Percentiles rank a stretch among this genome's conserved stretches.
These are phyloP conservation scores for Musa balbisiana DNA, from an alignment of 202 grass and related monocot genomes.

Conservation along the genomic window DNA sequence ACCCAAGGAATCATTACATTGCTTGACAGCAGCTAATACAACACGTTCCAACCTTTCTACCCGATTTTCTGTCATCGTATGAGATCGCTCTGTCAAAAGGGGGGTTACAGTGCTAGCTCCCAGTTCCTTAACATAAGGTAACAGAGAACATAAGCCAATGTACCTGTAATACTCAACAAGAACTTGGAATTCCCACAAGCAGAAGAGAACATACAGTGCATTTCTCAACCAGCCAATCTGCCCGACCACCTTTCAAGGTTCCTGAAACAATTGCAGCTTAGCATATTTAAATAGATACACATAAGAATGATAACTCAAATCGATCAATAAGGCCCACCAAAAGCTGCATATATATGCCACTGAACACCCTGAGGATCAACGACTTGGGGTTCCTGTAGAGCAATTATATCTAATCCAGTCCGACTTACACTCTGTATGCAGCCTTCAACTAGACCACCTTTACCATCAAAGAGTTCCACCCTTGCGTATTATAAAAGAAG, in stretches of 20 bases:
- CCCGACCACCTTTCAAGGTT: conserved; percentile 75
- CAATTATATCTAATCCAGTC: conserved; percentile 54
- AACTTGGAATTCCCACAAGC: conserved; percentile 1
- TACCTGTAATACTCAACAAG: neutral
- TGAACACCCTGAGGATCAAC: conserved; percentile 61
- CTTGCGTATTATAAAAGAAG: conserved; percentile 28
- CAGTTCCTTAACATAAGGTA: conserved; percentile 54
- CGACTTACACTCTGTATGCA: conserved; percentile 65
- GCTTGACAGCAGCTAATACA: conserved; percentile 82
- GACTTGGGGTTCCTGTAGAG: conserved; percentile 46
- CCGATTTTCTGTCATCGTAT: conserved; percentile 70
- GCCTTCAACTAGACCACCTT: conserved; percentile 65
- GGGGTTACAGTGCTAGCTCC: conserved; percentile 89
- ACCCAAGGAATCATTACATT: conserved; percentile 41
- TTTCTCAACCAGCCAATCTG: conserved; percentile 99
- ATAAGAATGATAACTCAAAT: conserved; percentile 1
- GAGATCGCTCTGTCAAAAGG: conserved; percentile 67
- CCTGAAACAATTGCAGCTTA: conserved; percentile 36
- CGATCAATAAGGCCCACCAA: conserved; percentile 44
- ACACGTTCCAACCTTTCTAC: conserved; percentile 83
- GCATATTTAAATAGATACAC: conserved; percentile 18
- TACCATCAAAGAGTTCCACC: conserved; percentile 81
- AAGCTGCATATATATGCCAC: conserved; percentile 84
- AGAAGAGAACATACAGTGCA: conserved; percentile 80
- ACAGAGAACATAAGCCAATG: conserved; percentile 1